Base-by-base conservation (phyloP, 768 basidiomycete genomes). In the Pleurotus salmoneostramineus region DNA sequence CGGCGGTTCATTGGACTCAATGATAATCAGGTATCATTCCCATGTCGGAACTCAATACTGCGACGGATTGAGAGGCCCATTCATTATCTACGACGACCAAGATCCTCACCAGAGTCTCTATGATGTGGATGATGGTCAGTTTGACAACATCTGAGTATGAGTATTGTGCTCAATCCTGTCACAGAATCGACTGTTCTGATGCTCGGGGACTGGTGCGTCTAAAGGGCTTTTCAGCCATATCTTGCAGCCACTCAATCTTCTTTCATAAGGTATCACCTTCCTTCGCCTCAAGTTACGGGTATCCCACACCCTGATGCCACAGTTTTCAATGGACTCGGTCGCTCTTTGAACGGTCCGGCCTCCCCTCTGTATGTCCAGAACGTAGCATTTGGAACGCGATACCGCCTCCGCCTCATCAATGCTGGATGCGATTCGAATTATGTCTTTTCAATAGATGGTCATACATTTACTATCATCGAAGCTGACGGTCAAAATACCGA, bases 381-480 rank as follows among this genome's bases (percentile, higher is more conserved):
- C n/a, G 77, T 81, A 32, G 45, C 66, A 6, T 55, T 65, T 7
- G 70, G 71, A 17, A 66, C 67, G 34, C 70, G 75, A 5, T 81
- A 82, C 60, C 76, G 81, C n/a, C 73, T 82, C 68, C 78, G 82
- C 33, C 62, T 83, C 31, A 68, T 82, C 1, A 70, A 69, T 31
- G 76, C 79, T 32, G 71, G 76, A 5, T 82, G 81, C 59, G 73
- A 78, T 60, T 72, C 78, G 0, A 71, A 75, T 58, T 83, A 69
- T 58, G 44, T 51, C 3, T 79, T 78, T 60, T 76, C 77, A 2
- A 76, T 82, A 46, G 80, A 81, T 48, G 71, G 74, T 0, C 81
- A 82, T 57, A 68, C 57, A n/a, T 52, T 80, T 67, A 75, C 69
- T 10, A 67, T 76, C 58, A 74, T 78, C 36, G 73, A 75, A 60